Percentiles rank a stretch among this genome's conserved stretches.
phyloP scores from a whole-genome alignment of 768 basidiomycete species.

The Lepiota venenata region DNA sequence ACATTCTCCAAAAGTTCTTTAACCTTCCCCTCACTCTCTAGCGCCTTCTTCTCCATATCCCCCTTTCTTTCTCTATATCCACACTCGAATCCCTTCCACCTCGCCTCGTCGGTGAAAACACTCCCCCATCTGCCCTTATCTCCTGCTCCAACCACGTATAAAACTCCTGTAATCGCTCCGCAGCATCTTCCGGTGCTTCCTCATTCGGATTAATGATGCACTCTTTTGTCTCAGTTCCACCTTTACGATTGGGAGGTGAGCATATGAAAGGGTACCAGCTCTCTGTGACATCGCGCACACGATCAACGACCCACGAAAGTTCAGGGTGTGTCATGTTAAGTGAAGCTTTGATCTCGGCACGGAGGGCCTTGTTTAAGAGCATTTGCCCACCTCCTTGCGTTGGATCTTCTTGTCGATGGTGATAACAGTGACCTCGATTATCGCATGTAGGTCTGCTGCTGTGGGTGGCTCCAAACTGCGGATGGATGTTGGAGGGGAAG shows the following conservation, averaged over 20 bases:
- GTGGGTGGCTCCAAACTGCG: constrained; percentile 26
- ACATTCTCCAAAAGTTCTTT: constrained; percentile 66
- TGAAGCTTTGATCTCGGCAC: constrained; percentile 49
- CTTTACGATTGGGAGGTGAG: constrained; percentile 14
- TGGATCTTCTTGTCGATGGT: constrained; percentile 54
- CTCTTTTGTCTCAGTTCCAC: constrained; percentile 22
- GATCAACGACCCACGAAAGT: constrained; percentile 53
- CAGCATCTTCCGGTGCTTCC: constrained; percentile 49
- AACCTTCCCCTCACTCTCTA: constrained; percentile 42
- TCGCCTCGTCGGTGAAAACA: constrained; percentile 24
- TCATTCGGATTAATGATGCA: constrained; percentile 41
- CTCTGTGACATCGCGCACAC: constrained; percentile 50
- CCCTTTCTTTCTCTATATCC: constrained; percentile 28
- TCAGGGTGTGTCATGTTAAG: constrained; percentile 22
- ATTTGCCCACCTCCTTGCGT: constrained; percentile 50
- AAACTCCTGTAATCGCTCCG: constrained; percentile 66
- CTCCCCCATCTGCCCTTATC: constrained; percentile 39
- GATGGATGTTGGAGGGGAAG: constrained; percentile 26
- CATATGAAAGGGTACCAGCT: constrained; percentile 55
- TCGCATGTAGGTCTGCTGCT: constrained; percentile 23
- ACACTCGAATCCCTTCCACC: constrained; percentile 16
- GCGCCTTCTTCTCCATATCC: constrained; percentile 31
- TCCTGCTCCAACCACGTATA: constrained; percentile 66
- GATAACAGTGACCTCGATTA: constrained; percentile 54
- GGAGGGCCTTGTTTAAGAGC: constrained; percentile 50